Percentiles rank a stretch among this genome's conserved stretches.
Evolutionary conservation across 2,329 filamentous ascomycete species (phyloP).

Genomic region (Shiraia sp.): DNA sequence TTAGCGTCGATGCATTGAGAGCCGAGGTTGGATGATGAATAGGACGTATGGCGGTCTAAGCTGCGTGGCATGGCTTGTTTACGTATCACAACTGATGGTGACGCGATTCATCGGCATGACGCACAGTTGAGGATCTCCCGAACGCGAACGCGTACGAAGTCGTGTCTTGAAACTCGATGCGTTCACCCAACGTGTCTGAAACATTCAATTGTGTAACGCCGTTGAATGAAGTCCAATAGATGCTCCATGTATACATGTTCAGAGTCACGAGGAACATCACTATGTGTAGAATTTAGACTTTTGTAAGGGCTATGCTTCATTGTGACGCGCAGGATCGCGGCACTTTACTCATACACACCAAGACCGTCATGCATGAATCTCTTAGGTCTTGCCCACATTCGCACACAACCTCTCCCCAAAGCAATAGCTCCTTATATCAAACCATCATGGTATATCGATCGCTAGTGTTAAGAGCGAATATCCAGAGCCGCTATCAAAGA

Average conservation of each 20-base stretch:
- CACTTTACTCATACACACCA: conserved; percentile 30
- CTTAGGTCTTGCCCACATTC: conserved; percentile 8
- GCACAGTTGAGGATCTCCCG: conserved; percentile 4
- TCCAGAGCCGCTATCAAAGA: conserved; percentile 43
- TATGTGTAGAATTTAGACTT: conserved; percentile 1
- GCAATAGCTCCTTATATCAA: conserved; percentile 33
- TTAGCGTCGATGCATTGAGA: conserved; percentile 11
- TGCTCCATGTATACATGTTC: not conserved
- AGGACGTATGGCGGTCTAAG: not conserved
- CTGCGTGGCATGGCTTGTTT: conserved; percentile 6
- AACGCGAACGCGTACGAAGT: not conserved
- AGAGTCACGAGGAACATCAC: not conserved
- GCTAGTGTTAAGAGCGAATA: conserved; percentile 39
- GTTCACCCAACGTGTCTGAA: not conserved
- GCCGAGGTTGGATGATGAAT: conserved; percentile 9
- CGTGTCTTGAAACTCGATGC: no score
- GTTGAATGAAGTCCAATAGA: not conserved
- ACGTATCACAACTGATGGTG: conserved; percentile 5
- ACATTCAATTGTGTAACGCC: not conserved
- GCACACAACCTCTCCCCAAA: conserved; percentile 20
- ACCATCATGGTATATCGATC: conserved; percentile 35
- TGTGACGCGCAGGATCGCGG: conserved; percentile 19
- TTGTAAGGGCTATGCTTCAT: conserved; percentile 21
- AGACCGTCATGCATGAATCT: conserved; percentile 7
- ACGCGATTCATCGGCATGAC: conserved; percentile 9